phyloP scores from a whole-genome alignment of 305 asterid genomes.

The Solanum aculeatissimum region DNA sequence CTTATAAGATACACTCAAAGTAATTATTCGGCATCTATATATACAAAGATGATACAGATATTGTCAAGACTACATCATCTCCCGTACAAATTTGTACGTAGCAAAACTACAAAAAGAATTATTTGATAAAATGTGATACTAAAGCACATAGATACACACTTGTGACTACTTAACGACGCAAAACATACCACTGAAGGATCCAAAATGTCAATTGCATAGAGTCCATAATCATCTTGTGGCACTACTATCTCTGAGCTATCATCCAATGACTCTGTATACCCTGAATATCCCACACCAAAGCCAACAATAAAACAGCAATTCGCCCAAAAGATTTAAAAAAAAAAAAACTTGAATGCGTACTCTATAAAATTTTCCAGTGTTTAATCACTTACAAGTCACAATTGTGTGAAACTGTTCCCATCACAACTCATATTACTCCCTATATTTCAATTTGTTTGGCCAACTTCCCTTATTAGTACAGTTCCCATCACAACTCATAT shows the following conservation, averaged over 20 bases:
- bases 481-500: neutral
- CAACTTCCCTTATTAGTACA: neutral
- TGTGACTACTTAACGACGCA: neutral
- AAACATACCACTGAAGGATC: slow-evolving; percentile 76
- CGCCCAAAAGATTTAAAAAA: neutral
- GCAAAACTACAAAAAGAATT: neutral
- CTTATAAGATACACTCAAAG: neutral
- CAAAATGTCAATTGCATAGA: slow-evolving; percentile 88
- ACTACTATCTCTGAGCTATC: slow-evolving; percentile 50
- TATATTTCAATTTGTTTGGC: neutral
- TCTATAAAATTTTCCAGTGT: neutral
- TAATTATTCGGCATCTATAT: neutral
- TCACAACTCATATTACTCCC: neutral
- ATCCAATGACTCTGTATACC: slow-evolving; percentile 74
- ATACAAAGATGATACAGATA: neutral
- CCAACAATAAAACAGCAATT: neutral
- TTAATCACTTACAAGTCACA: neutral
- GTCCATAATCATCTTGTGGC: slow-evolving; percentile 94
- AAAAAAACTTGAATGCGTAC: neutral
- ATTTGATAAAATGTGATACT: neutral
- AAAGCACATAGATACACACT: neutral
- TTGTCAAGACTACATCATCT: neutral
- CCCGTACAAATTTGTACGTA: neutral
- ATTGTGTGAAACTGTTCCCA: neutral
- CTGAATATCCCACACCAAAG: slow-evolving; percentile 17